A percentile compares a stretch with the other conserved stretches of the same genome.
phyloP scores from a whole-genome alignment of 2,329 filamentous ascomycete species.

The Curvularia eragrostidis region DNA sequence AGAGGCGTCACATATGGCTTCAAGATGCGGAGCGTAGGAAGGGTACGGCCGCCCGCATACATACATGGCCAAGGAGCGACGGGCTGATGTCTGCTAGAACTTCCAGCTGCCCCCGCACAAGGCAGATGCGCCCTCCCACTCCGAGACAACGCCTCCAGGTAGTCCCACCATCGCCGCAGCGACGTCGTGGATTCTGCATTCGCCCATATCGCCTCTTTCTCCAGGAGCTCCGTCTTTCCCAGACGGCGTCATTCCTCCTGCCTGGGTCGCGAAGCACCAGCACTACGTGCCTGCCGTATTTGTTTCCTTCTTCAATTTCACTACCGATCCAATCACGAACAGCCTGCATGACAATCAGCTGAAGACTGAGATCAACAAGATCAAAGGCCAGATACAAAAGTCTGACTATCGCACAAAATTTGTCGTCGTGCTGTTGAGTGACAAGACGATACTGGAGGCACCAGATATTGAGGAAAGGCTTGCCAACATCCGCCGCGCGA shows the following conservation, averaged over 20 bases:
- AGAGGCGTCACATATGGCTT: constrained; percentile 62
- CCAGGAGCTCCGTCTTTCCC: constrained; percentile 84
- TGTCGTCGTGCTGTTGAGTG: constrained; percentile 77
- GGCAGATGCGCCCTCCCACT: constrained; percentile 64
- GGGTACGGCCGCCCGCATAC: constrained; percentile 65
- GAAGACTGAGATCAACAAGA: constrained; percentile 82
- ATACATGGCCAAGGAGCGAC: constrained; percentile 17
- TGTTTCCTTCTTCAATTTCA: constrained; percentile 80
- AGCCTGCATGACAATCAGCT: constrained; percentile 85
- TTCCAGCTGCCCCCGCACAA: constrained; percentile 68
- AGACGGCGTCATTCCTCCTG: constrained; percentile 81
- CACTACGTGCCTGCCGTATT: constrained; percentile 80
- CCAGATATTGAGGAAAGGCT: constrained; percentile 76
- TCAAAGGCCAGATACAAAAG: constrained; percentile 71
- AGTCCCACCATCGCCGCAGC: constrained; percentile 61
- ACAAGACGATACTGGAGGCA: constrained; percentile 66
- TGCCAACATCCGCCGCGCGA: constrained; percentile 77
- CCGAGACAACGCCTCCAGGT: constrained; percentile 58
- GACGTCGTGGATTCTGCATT: constrained; percentile 70
- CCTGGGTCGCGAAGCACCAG: constrained; percentile 91
- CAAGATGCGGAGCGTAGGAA: constrained; percentile 75
- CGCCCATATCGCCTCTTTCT: constrained; percentile 87
- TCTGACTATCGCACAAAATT: constrained; percentile 81
- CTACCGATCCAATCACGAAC: constrained; percentile 73
- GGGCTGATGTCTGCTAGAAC: constrained; percentile 49